Evolutionary conservation across 2,329 filamentous ascomycete species (phyloP), one percentile per base, ranked within the genome.

Genomic region (Atkinsonella texensis): DNA sequence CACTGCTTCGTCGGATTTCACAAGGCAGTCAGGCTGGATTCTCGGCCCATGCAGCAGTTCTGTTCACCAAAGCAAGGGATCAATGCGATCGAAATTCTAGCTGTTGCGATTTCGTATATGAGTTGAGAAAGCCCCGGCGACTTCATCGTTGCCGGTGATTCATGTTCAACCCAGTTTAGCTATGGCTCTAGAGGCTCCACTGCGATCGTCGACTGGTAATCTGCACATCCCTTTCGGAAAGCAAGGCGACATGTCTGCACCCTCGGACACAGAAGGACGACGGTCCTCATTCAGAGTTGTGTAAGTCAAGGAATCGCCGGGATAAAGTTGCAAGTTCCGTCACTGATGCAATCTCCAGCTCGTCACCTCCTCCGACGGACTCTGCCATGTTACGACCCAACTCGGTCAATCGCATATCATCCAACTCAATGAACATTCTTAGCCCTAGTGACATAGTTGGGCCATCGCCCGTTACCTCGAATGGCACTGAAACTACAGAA

Each of bases 381-480:
- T 71, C 70, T 38, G 68, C 70, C 53, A 73, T 71, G 40, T 73
- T 80, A 31, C 77, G 74, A 53, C 77, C 79, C 28, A 68, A 68
- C 55, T 75, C 75, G 32, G 70, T 71, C 48, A 67, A 73, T 53
- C 70, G 73, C 47, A 63, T 75, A 23, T 67, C 72, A 38, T 75
- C 77, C 41, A 73, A 69, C 60, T 68, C 71, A 33, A 73, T 84
- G 73, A 67, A 79, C 63, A 59, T 81, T 35, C 69, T 80, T 66
- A 77, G 81, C 68, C 75, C 84, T 55, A 83, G 76, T 63, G 82
- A 85, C 59, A 79, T 84, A 57, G 84, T 89, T 50, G 87, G 88
- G 41, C 87, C 87, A 10, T 91, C 87, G 17, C 87, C 88, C 8
- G 87, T 91, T 23, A 89, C 89, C 48, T 93, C 88, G 40, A 90